A percentile compares a stretch with the other conserved stretches of the same genome.
Conservation (phyloP, 2,329 filamentous ascomycete genomes). For the Podosphaera leucotricha region DNA sequence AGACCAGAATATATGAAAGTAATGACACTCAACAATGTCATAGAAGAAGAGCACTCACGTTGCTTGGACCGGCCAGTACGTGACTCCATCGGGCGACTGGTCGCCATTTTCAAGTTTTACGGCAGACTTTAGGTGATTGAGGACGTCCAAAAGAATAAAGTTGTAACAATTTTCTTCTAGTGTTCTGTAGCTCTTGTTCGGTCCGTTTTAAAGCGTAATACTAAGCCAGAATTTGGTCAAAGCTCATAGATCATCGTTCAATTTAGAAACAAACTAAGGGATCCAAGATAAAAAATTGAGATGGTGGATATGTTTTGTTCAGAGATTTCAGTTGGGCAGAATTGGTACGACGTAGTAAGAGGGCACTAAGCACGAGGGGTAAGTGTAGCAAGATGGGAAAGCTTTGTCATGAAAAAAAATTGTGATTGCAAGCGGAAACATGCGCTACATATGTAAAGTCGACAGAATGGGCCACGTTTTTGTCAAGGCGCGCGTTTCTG, state of each 20-base stretch:
- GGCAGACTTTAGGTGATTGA: background rate
- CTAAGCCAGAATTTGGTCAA: background rate
- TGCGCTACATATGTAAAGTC: background rate
- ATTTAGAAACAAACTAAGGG: background rate
- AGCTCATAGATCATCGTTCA: background rate
- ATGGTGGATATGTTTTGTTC: background rate
- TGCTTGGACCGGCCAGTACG: constrained; percentile 58
- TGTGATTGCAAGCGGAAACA: background rate
- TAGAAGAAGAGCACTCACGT: constrained; percentile 33
- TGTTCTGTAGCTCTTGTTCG: background rate
- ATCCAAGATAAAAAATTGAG: background rate
- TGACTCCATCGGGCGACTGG: constrained; percentile 41
- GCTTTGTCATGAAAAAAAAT: background rate
- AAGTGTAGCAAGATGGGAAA: background rate
- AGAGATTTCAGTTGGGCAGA: background rate
- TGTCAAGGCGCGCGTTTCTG: background rate
- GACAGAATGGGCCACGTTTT: background rate
- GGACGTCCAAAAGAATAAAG: background rate
- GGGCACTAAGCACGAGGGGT: background rate
- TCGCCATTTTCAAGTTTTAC: constrained; percentile 9
- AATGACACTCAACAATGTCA: background rate
- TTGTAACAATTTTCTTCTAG: background rate
- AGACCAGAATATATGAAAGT: background rate
- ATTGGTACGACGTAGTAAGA: background rate
- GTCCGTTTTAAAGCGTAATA: background rate